Evolutionary conservation across 2,329 filamentous ascomycete genomes (phyloP), one percentile per base, ranked within the genome.

Genomic region (Cladosporium velox): DNA sequence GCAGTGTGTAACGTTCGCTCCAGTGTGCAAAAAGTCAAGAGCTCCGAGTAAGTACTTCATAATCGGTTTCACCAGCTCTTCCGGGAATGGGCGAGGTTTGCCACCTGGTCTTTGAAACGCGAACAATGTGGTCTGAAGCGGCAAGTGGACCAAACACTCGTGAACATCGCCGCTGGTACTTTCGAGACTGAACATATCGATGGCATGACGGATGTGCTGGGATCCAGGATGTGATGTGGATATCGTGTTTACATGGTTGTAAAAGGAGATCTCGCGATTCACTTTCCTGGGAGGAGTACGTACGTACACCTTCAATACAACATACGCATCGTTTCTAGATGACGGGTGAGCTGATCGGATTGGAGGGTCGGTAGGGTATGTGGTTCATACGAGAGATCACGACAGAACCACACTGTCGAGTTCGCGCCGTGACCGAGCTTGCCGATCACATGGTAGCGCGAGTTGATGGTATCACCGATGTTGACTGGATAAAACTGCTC

Each of bases 381-480:
- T 41, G 18, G 21, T 2, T 12, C 54, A 34, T 57, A 57, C 54
- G 21, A 32, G 18, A 26, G 32, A 72, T 81, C 78, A 32, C 70
- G 75, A 54, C 76, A 77, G 0, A 83, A 75, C 80, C 81, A 83
- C 4, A 80, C 77, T 0, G 80, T 82, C 7, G 80, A 81, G 51
- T 69, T 71, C 6, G 72, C 72, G 10, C 80, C 80, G 67, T 78
- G 81, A 30, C 81, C 81, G 12, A 83, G 74, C 67, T 84, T 83
- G 47, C 75, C 76, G 12, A 82, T 72, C 41, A 79, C 70, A 54
- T 77, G 72, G 67, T 81, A 82, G 21, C 72, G 74, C 4, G 64
- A 59, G 1, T 74, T 34, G 65, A 80, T 69, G 0, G 78, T 55
- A 14, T 80, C 66, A 6, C 78, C 78, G 5, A 79, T 76, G 1